phyloP scores from a whole-genome alignment of 2,329 filamentous ascomycete genomes.

The Calonectria pseudoreteaudii region DNA sequence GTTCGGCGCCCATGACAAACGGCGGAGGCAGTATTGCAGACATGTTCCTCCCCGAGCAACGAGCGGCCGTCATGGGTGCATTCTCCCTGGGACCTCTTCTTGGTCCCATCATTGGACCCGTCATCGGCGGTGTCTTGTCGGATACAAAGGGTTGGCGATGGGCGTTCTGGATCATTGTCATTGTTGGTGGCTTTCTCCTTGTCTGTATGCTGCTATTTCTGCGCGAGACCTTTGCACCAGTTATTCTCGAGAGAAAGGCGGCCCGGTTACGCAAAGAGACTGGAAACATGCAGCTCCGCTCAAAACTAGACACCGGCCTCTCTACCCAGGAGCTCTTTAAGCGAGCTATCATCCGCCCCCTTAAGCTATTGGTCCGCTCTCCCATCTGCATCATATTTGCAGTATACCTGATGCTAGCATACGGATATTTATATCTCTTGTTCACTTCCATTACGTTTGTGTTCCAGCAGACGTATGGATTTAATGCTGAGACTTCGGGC shows the following conservation, averaged over 20 bases:
- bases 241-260: constrained; percentile 52
- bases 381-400: constrained; percentile 59
- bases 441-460: constrained; percentile 67
- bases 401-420: constrained; percentile 63
- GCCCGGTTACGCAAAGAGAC: constrained; percentile 51
- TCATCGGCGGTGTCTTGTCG: constrained; percentile 70
- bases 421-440: constrained; percentile 65
- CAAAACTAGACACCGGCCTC: constrained; percentile 56
- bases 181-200: constrained; percentile 54
- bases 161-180: constrained; percentile 73
- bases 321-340: constrained; percentile 49
- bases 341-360: constrained; percentile 54
- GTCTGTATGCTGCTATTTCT: constrained; percentile 46
- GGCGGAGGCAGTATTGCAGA: constrained; percentile 62
- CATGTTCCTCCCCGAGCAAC: constrained; percentile 47
- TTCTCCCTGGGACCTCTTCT: constrained; percentile 65
- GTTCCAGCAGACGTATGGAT: constrained; percentile 56
- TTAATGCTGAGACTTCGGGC: constrained; percentile 39
- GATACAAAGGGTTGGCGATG: constrained; percentile 70
- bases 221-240: constrained; percentile 52
- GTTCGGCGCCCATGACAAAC: constrained; percentile 64
- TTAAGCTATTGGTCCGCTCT: constrained; percentile 63
- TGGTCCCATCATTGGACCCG: constrained; percentile 52
- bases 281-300: constrained; percentile 53
- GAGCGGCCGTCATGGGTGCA: constrained; percentile 61